Evolutionary conservation across 2,329 filamentous ascomycete species (phyloP).

Genomic region (Xylaria sp.): DNA sequence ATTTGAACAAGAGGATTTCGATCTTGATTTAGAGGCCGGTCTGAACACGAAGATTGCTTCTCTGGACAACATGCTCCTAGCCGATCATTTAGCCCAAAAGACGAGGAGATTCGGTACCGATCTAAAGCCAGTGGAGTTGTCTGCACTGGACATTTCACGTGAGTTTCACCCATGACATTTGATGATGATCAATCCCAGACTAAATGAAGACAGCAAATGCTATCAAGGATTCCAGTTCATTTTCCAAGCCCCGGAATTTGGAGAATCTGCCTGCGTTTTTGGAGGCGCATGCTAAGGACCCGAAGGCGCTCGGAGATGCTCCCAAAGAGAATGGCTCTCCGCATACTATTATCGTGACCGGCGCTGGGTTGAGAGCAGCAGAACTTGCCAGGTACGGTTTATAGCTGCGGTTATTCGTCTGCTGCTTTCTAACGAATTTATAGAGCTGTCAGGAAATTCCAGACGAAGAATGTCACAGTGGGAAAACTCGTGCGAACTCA

Average conservation of each 20-base stretch:
- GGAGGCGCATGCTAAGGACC: constrained; percentile 70
- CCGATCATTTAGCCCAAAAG: constrained; percentile 85
- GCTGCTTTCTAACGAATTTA: background rate
- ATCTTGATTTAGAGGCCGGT: constrained; percentile 74
- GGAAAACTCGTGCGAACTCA: constrained; percentile 75
- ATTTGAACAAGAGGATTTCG: constrained; percentile 64
- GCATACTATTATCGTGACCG: constrained; percentile 90
- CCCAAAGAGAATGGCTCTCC: constrained; percentile 77
- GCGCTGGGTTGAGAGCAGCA: constrained; percentile 85
- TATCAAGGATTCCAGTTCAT: constrained; percentile 84
- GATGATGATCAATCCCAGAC: background rate
- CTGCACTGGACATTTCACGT: constrained; percentile 85
- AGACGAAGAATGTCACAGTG: constrained; percentile 79
- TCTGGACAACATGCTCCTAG: constrained; percentile 85
- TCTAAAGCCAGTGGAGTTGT: constrained; percentile 83
- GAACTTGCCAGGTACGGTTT: constrained; percentile 76
- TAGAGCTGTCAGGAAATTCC: constrained; percentile 80
- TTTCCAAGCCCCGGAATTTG: constrained; percentile 72
- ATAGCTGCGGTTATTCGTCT: background rate
- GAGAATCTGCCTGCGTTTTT: constrained; percentile 83
- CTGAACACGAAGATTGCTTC: constrained; percentile 83
- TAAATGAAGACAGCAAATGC: constrained; percentile 66
- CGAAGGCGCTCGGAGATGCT: constrained; percentile 69
- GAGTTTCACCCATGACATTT: constrained; percentile 45
- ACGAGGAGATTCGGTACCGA: constrained; percentile 82